Evolutionary conservation across 768 basidiomycete species (phyloP).

Genomic region (Phanerochaete sordida): DNA sequence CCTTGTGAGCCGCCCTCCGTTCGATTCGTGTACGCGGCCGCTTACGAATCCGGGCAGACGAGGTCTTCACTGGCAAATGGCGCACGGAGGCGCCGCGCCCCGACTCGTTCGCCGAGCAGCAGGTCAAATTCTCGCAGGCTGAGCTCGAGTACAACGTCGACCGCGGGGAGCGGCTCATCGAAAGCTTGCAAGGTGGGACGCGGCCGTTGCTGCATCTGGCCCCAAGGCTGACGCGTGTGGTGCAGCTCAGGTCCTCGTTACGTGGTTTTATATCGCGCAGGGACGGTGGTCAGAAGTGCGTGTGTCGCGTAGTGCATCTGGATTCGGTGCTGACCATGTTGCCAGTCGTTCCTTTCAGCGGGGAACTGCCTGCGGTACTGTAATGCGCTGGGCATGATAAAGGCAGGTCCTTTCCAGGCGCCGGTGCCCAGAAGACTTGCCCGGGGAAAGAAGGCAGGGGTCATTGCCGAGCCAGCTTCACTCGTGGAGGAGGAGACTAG

Average conservation of each 20-base stretch:
- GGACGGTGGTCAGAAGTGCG: slow-evolving; percentile 57
- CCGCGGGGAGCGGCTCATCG: slow-evolving; percentile 53
- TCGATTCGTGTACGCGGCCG: slow-evolving; percentile 1
- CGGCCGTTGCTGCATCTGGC: neutral
- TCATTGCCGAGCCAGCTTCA: slow-evolving; percentile 54
- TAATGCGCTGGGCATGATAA: slow-evolving; percentile 59
- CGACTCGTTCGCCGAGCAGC: slow-evolving; percentile 65
- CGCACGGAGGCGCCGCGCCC: slow-evolving; percentile 42
- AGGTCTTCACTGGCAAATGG: slow-evolving; percentile 49
- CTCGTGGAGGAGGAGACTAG: slow-evolving; percentile 69
- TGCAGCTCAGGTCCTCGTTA: neutral
- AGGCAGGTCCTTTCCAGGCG: slow-evolving; percentile 37
- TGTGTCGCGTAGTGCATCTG: neutral
- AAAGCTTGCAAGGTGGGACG: slow-evolving; percentile 58
- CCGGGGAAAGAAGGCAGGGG: slow-evolving; percentile 53
- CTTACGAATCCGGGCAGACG: slow-evolving; percentile 33
- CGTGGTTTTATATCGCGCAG: neutral
- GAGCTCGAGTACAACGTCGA: slow-evolving; percentile 45
- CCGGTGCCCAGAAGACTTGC: slow-evolving; percentile 27
- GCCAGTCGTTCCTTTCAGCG: slow-evolving; percentile 20
- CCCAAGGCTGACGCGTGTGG: slow-evolving; percentile 36
- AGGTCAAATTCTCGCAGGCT: slow-evolving; percentile 53
- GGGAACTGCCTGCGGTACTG: slow-evolving; percentile 52
- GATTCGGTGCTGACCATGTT: neutral
- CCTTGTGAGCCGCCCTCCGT: no score